These are phyloP conservation scores for Pythium guiyangense DNA, from an alignment of 352 stramenopile species.

Conservation along the genomic window DNA sequence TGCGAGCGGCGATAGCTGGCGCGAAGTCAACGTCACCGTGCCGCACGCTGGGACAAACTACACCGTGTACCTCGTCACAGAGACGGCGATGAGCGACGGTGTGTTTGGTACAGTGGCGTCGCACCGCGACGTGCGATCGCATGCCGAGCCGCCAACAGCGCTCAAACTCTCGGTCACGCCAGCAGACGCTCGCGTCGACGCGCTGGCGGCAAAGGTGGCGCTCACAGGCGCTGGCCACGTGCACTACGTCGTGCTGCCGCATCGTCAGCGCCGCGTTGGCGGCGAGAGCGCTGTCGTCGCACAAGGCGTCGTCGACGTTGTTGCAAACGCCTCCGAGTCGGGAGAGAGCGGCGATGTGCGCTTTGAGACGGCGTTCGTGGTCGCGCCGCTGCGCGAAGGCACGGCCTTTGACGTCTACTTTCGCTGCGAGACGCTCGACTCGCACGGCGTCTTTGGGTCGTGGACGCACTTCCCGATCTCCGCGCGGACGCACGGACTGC, in stretches of 20 bases:
- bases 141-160: constrained; percentile 32
- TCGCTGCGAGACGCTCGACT: constrained; percentile 66
- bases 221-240: constrained; percentile 51
- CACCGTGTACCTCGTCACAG: constrained; percentile 68
- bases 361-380: constrained; percentile 23
- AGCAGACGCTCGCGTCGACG: constrained; percentile 61
- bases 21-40: constrained; percentile 49
- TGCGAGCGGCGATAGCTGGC: constrained; percentile 25
- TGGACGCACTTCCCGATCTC: constrained; percentile 46
- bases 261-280: constrained; percentile 21
- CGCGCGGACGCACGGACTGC: constrained; percentile 55
- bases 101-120: constrained; percentile 69
- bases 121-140: constrained; percentile 48
- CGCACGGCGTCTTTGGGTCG: constrained; percentile 56
- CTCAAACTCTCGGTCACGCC: constrained; percentile 34
- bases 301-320: constrained; percentile 15
- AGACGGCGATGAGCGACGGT: constrained; percentile 59
- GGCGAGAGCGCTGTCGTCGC: constrained; percentile 8
- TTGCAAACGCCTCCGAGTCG: neutral
- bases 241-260: constrained; percentile 52
- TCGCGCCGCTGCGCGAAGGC: constrained; percentile 47
- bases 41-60: constrained; percentile 52
- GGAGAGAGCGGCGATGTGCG: neutral
- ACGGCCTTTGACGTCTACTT: constrained; percentile 74
- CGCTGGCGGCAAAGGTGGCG: constrained; percentile 43